These are phyloP conservation scores for Gloeopeniophorella convolvens DNA, from an alignment of 768 basidiomycete species.

Conservation along the genomic window DNA sequence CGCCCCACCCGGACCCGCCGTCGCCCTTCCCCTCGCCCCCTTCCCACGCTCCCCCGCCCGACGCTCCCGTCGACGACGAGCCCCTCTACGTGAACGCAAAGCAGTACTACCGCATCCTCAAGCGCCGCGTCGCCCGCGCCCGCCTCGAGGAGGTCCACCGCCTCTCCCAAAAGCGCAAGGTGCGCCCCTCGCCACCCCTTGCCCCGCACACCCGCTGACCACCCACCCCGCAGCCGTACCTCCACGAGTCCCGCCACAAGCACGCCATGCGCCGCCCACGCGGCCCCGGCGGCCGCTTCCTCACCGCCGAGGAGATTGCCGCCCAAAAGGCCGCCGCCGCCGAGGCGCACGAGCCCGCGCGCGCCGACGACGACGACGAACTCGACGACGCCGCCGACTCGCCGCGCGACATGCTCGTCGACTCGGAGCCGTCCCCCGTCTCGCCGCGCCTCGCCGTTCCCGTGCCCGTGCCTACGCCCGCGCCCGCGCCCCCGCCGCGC, in stretches of 20 bases:
- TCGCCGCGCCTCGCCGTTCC: too few relatives aligned
- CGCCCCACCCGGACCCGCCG: constrained; percentile 14
- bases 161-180: constrained; percentile 91
- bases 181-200: constrained; percentile 26
- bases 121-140: constrained; percentile 85
- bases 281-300: constrained; percentile 95
- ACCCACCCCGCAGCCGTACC: constrained; percentile 65
- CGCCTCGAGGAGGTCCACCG: constrained; percentile 91
- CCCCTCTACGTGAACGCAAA: constrained; percentile 99
- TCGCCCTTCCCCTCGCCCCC: constrained; percentile 14
- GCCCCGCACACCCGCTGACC: background rate
- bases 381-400: constrained; percentile 36
- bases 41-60: constrained; percentile 32
- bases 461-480: too few relatives aligned
- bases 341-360: constrained; percentile 29
- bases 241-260: constrained; percentile 96
- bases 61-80: constrained; percentile 74
- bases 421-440: constrained; percentile 5
- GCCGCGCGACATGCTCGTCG: constrained; percentile 9
- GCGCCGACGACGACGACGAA: constrained; percentile 40
- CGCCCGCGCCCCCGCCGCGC: constrained; percentile 4
- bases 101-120: constrained; percentile 97
- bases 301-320: constrained; percentile 93
- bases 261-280: constrained; percentile 97
- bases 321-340: constrained; percentile 54